Evolutionary conservation across 2,329 filamentous ascomycete genomes (phyloP), one percentile per base, ranked within the genome.

Genomic region (Cordyceps fumosorosea): DNA sequence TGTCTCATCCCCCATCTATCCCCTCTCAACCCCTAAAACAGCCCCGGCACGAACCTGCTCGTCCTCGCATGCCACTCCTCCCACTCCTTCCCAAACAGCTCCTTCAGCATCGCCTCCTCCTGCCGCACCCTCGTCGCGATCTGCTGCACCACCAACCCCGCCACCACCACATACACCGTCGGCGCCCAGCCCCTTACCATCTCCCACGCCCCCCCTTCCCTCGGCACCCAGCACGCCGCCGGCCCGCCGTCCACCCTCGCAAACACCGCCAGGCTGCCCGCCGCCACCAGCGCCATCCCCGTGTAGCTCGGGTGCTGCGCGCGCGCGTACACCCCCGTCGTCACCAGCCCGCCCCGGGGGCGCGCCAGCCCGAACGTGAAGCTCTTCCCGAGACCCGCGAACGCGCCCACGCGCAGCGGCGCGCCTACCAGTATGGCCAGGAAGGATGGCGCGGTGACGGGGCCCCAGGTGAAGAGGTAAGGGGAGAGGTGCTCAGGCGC

Each of bases 271-370:
- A 68, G 42, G 57, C 74, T 72, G 48, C 64, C 68, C 1, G 72
- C 16, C 1, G 74, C 57, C 0, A 83, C 65, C 3, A 77, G 34
- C 0, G 74, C 11, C 2, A 78, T 51, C 0, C 78, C 81, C 0
- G 77, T 77, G 63, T 84, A 84, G 60, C 80, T 81, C 2, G 81
- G 81, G 66, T 84, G 81, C 66, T 83, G 80, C 3, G 83, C 69
- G 64, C 77, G 80, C 20, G 65, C 64, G 64, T 84, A 84, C 1
- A 84, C 69, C 0, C 81, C 81, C 0, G 66, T 70, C 0, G 79
- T 84, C 14, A 76, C 73, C 8, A 84, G 69, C 1, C 69, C 29
- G 29, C 8, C 65, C 62, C 79, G 74, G 1, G 83, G 83, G 57
- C 72, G 67, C 0, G 77, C 70, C 2, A 85, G 75, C 2, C 75